Conservation (phyloP, 225 moss, liverwort and hornwort species). For the Marchantia polymorpha region DNA sequence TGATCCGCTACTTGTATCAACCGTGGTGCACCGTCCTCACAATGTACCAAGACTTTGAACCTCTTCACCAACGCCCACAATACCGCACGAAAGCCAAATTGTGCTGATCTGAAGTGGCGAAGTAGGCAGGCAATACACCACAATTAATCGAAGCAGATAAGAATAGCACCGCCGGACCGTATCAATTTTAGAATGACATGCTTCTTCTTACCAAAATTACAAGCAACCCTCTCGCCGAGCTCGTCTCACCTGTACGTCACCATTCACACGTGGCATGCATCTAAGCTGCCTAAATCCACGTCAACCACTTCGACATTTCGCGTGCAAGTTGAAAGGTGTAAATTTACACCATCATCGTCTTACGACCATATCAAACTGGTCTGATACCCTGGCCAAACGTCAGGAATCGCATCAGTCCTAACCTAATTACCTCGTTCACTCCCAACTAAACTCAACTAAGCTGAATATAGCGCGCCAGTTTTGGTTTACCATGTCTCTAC, state of each 20-base stretch:
- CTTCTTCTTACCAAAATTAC: background rate
- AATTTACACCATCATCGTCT: too few relatives aligned
- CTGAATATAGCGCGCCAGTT: too few relatives aligned
- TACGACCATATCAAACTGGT: too few relatives aligned
- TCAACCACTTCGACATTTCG: background rate
- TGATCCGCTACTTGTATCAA: background rate
- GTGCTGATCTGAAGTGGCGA: background rate
- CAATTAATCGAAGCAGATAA: background rate
- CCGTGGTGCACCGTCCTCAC: background rate
- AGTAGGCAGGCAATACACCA: background rate
- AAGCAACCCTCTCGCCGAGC: slow-evolving; percentile 16
- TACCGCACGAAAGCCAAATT: slow-evolving; percentile 8
- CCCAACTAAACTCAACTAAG: too few relatives aligned
- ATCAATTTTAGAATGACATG: background rate
- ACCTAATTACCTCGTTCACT: too few relatives aligned
- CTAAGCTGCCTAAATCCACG: slow-evolving; percentile 1
- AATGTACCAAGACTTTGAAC: background rate
- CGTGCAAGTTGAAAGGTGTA: too few relatives aligned
- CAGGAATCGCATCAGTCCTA: too few relatives aligned
- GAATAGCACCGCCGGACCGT: background rate
- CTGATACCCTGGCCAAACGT: too few relatives aligned
- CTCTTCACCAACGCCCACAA: background rate
- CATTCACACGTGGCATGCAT: background rate
- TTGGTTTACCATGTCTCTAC: too few relatives aligned
- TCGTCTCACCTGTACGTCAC: background rate